phyloP scores from a whole-genome alignment of 768 basidiomycete species.

The Flagelloscypha sp. region DNA sequence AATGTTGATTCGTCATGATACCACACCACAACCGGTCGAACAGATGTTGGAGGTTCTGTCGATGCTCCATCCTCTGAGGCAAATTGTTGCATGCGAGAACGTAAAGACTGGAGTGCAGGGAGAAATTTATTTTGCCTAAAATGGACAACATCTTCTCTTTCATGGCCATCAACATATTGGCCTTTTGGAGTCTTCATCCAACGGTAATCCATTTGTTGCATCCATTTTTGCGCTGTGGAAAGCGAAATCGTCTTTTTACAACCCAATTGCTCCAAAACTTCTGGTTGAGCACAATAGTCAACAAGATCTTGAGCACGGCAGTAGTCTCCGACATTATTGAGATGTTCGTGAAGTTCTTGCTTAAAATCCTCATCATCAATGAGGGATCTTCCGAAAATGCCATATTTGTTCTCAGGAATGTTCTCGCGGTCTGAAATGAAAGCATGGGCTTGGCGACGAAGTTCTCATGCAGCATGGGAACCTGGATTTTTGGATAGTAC shows the following conservation, averaged over 20 bases:
- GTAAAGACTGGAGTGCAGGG: slow-evolving; percentile 5
- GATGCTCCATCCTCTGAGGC: no score
- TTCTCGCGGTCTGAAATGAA: no score
- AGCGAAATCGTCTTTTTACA: slow-evolving; percentile 13
- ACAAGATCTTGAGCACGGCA: slow-evolving; percentile 17
- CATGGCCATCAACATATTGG: slow-evolving; percentile 24
- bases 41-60: neutral
- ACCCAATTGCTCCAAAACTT: slow-evolving; percentile 8
- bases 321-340: slow-evolving; percentile 16
- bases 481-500: no score
- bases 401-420: no score
- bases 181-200: slow-evolving; percentile 15
- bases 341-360: slow-evolving; percentile 9
- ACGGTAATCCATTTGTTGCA: slow-evolving; percentile 16
- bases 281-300: slow-evolving; percentile 6
- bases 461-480: no score
- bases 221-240: slow-evolving; percentile 17
- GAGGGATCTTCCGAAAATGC: slow-evolving; percentile 6
- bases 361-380: slow-evolving; percentile 14
- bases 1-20: slow-evolving; percentile 27
- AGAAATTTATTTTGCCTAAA: slow-evolving; percentile 19
- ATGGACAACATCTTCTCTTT: slow-evolving; percentile 20
- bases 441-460: no score
- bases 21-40: slow-evolving; percentile 13
- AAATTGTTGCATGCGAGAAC: neutral